Evolutionary conservation across 345 rosid genomes (phyloP).

Genomic region (Schrenkiella parvula): DNA sequence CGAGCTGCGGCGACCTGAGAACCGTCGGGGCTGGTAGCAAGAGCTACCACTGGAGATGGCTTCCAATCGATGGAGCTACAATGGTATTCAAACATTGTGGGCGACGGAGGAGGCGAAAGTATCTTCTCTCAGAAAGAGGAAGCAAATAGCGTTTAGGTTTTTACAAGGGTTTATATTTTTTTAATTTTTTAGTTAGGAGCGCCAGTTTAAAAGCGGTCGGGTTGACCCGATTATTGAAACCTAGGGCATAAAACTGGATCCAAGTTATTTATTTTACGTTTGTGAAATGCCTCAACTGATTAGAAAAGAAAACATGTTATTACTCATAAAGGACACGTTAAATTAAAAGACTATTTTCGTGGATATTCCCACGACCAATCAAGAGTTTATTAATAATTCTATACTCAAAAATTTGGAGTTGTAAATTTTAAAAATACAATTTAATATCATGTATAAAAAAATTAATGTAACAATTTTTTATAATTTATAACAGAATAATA

Average conservation of each 20-base stretch:
- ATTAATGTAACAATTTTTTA: too few relatives aligned
- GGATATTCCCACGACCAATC: too few relatives aligned
- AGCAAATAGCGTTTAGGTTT: conserved; percentile 21
- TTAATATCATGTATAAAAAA: too few relatives aligned
- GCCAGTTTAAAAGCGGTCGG: conserved; percentile 10
- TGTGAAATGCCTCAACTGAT: too few relatives aligned
- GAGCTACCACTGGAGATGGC: conserved; percentile 83
- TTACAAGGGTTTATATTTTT: conserved; percentile 1
- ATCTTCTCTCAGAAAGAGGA: neutral
- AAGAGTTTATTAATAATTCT: too few relatives aligned
- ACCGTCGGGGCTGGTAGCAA: conserved; percentile 70
- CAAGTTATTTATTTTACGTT: too few relatives aligned
- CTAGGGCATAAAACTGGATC: neutral
- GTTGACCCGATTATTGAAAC: neutral
- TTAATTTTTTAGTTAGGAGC: neutral
- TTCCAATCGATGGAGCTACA: conserved; percentile 81
- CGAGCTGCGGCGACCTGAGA: conserved; percentile 85
- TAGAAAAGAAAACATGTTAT: too few relatives aligned
- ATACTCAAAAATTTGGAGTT: too few relatives aligned
- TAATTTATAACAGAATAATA: too few relatives aligned
- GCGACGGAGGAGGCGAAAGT: conserved; percentile 16
- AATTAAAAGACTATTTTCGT: too few relatives aligned
- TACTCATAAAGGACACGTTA: too few relatives aligned
- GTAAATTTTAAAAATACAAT: too few relatives aligned
- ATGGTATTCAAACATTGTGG: conserved; percentile 43